Conservation (phyloP, 2,329 filamentous ascomycete genomes). For the Xenoacremonium recifei region DNA sequence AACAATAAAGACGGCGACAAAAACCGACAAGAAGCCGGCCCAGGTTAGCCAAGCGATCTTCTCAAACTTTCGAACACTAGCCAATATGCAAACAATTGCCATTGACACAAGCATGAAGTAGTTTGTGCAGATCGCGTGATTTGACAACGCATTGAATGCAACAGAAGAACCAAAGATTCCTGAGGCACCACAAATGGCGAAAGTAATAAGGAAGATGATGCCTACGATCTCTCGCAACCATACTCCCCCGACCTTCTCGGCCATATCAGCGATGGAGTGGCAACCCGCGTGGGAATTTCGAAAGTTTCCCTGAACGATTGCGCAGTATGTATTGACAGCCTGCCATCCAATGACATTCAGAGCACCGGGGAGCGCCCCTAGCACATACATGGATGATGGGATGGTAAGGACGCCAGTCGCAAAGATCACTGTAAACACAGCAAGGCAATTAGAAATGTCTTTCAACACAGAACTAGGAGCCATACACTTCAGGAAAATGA, state of each 20-base stretch:
- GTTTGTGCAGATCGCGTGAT: constrained; percentile 58
- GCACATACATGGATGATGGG: constrained; percentile 39
- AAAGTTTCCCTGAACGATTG: constrained; percentile 39
- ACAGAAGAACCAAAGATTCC: constrained; percentile 60
- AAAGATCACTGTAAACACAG: constrained; percentile 40
- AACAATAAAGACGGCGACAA: constrained; percentile 56
- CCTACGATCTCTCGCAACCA: constrained; percentile 53
- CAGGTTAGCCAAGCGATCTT: constrained; percentile 63
- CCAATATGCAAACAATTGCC: constrained; percentile 45
- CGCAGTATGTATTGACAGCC: constrained; percentile 38
- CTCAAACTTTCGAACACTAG: constrained; percentile 56
- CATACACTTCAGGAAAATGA: constrained; percentile 45
- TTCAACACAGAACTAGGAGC: no score
- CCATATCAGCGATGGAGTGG: constrained; percentile 46
- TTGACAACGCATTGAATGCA: constrained; percentile 58
- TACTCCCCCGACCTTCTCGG: constrained; percentile 50
- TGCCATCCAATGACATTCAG: constrained; percentile 43
- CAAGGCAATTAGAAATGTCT: not conserved
- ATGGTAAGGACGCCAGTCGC: constrained; percentile 43
- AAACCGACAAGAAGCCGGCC: constrained; percentile 58
- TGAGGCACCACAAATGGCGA: constrained; percentile 53
- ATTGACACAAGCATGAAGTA: constrained; percentile 56
- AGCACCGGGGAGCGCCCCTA: constrained; percentile 42
- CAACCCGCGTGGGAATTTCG: constrained; percentile 37
- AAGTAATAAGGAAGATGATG: constrained; percentile 55